Evolutionary conservation across 2,329 filamentous ascomycete genomes (phyloP), one percentile per base, ranked within the genome.

Genomic region (Thelonectria discophora): DNA sequence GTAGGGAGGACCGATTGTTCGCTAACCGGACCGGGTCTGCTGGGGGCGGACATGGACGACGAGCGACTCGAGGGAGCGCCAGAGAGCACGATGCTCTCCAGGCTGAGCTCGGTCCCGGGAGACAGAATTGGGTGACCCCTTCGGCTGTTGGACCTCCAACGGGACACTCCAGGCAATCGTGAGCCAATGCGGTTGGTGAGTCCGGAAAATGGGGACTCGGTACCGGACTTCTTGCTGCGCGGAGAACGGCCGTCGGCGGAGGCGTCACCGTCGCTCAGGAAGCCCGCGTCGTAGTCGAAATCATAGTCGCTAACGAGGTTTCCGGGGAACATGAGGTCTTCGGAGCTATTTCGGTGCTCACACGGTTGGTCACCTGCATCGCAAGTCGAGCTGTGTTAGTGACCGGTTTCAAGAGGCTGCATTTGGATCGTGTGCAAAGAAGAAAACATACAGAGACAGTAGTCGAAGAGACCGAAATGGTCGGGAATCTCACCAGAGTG

Each of bases 51-150:
- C 55, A 91, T 81, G n/a, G 90, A 94, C 1, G 92, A 93, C 1
- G 92, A 91, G 55, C 91, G 86, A 69, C 92, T 91, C 3, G 92
- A 94, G 3, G 89, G 84, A 8, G 88, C 84, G 50, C 85, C 82
- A 2, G 89, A 90, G 17, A 81, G 89, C 9, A 72, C 68, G 87
- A 89, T 88, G 59, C 89, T 91, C 72, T 97, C 93, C 51, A 97
- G 85, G 15, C 87, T 92, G 21, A 94, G 84, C 71, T 97, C 94
- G 43, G 95, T 97, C 64, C 90, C 89, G 0, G 93, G 90, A 0
- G 80, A 82, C 12, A 81, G 77, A 47, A 81, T 80, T 13, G 79
- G 74, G 55, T 80, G 81, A n/a, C 78, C 73, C 37, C 80, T 79
- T 61, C 79, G 80, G 40, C 75, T 76, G 37, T 74, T 77, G 0